Percentiles rank a stretch among this genome's conserved stretches.
These are phyloP conservation scores for Pseudoperonospora humuli DNA, from an alignment of 352 stramenopile species.

Conservation along the genomic window DNA sequence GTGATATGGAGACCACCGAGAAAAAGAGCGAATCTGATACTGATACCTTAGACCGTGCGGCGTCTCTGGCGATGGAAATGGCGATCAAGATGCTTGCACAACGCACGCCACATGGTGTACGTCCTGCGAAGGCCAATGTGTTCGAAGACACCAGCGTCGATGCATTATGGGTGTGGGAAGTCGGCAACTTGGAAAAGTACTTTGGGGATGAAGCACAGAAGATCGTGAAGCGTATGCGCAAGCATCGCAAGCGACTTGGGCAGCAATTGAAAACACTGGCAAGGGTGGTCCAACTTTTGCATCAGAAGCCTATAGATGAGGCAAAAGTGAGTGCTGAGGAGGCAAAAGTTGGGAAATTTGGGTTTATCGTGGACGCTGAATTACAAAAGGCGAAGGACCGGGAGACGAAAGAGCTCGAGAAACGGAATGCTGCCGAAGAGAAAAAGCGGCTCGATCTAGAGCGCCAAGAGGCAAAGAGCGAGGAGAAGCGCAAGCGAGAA, in stretches of 20 bases:
- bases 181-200: constrained; percentile 64
- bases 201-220: constrained; percentile 65
- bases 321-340: constrained; percentile 76
- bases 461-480: constrained; percentile 62
- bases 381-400: constrained; percentile 46
- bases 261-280: constrained; percentile 63
- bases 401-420: constrained; percentile 56
- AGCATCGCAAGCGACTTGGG: constrained; percentile 69
- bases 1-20: not conserved
- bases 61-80: constrained; percentile 56
- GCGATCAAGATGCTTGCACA: constrained; percentile 86
- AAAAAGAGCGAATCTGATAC: constrained; percentile 6
- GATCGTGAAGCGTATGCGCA: constrained; percentile 69
- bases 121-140: constrained; percentile 58
- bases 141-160: constrained; percentile 72
- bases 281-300: constrained; percentile 57
- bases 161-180: constrained; percentile 82
- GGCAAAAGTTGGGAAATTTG: constrained; percentile 73
- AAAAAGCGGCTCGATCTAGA: constrained; percentile 54
- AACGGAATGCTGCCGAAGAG: constrained; percentile 36
- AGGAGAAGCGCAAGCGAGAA: constrained; percentile 48
- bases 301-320: constrained; percentile 62
- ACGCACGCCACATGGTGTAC: constrained; percentile 56
- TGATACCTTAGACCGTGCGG: constrained; percentile 8
- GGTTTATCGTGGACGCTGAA: constrained; percentile 52